Conservation (phyloP, 495 filamentous ascomycete species). For the Hyphodiscus hymeniophilus region DNA sequence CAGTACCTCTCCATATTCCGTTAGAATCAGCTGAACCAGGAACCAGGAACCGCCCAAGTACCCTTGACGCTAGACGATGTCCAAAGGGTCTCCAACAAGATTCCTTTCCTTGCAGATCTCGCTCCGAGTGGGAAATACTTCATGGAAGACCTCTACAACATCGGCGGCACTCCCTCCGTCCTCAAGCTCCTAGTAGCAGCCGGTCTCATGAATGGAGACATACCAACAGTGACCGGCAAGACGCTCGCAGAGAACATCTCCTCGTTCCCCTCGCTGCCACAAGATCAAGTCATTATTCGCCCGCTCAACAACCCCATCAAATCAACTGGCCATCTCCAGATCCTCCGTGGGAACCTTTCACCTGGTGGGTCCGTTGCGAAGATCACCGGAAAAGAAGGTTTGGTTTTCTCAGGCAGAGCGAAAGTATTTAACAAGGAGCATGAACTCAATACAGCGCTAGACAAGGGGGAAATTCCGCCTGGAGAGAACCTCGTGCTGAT, state of each 20-base stretch:
- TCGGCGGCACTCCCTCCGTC: slow-evolving; percentile 85
- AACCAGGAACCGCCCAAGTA: slow-evolving; percentile 65
- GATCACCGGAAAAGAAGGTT: slow-evolving; percentile 94
- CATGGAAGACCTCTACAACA: slow-evolving; percentile 92
- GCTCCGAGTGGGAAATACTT: slow-evolving; percentile 81
- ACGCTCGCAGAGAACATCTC: slow-evolving; percentile 84
- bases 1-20: neutral
- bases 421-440: slow-evolving; percentile 88
- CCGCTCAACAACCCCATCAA: slow-evolving; percentile 81
- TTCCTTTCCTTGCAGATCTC: slow-evolving; percentile 89
- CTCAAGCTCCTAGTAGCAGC: slow-evolving; percentile 86
- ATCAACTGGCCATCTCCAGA: slow-evolving; percentile 76
- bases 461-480: slow-evolving; percentile 60
- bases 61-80: slow-evolving; percentile 81
- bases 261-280: slow-evolving; percentile 69
- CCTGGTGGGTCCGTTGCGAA: slow-evolving; percentile 93
- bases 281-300: slow-evolving; percentile 79
- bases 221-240: slow-evolving; percentile 86
- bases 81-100: slow-evolving; percentile 78
- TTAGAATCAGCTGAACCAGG: too few species aligned
- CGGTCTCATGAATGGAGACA: slow-evolving; percentile 71
- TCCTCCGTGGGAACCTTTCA: slow-evolving; percentile 83
- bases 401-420: slow-evolving; percentile 71
- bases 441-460: slow-evolving; percentile 67
- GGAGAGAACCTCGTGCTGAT: slow-evolving; percentile 84